Conservation (phyloP, 176 grass and related monocot genomes). For the Musa beccarii region DNA sequence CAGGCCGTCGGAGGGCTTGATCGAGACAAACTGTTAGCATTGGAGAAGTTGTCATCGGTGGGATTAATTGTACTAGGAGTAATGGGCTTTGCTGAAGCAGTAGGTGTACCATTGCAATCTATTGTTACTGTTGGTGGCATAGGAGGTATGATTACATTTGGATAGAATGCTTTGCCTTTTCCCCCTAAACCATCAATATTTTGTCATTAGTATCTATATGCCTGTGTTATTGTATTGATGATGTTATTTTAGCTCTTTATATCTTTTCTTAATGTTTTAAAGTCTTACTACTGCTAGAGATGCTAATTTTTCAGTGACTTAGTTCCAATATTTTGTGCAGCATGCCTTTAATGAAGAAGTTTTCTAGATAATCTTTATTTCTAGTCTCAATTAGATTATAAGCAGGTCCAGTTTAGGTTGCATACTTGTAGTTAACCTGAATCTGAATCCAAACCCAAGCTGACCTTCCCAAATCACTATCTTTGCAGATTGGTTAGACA, state of each 20-base stretch:
- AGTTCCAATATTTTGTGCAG: too few relatives aligned
- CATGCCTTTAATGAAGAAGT: too few relatives aligned
- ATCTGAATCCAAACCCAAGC: too few relatives aligned
- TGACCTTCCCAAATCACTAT: too few relatives aligned
- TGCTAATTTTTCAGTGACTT: too few relatives aligned
- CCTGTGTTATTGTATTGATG: neutral
- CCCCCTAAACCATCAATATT: neutral
- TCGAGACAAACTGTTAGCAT: conserved; percentile 50
- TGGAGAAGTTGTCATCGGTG: conserved; percentile 70
- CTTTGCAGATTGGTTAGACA: too few relatives aligned
- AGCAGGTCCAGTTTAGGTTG: too few relatives aligned
- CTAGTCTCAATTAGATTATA: too few relatives aligned
- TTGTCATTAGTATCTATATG: neutral
- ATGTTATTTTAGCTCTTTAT: neutral
- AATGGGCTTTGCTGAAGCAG: conserved; percentile 83
- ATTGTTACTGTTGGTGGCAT: conserved; percentile 97
- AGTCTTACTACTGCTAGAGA: too few relatives aligned
- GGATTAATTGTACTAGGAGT: conserved; percentile 72
- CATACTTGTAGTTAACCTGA: too few relatives aligned
- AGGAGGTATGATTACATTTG: conserved; percentile 58
- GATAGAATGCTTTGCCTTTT: neutral
- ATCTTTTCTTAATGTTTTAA: too few relatives aligned
- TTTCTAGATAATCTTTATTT: too few relatives aligned
- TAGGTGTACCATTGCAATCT: conserved; percentile 79
- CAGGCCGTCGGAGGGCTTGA: conserved; percentile 34